phyloP scores from a whole-genome alignment of 768 basidiomycete species.

The Mycena olivaceomarginata region DNA sequence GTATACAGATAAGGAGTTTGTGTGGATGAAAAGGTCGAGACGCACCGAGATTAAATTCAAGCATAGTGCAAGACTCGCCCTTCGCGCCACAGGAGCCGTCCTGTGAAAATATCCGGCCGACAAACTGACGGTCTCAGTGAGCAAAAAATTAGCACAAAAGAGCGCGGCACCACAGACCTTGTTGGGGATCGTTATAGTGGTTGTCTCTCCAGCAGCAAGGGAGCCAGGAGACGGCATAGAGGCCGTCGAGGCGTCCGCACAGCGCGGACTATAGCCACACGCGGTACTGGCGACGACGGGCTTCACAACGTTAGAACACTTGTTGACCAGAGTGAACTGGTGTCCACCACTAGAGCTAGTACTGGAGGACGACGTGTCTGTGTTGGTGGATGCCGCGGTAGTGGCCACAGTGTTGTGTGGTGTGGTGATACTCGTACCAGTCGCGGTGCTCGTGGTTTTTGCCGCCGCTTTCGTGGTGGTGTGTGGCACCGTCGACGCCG shows the following conservation, averaged over 20 bases:
- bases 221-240: constrained; percentile 28
- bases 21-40: neutral
- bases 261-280: constrained; percentile 41
- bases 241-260: constrained; percentile 32
- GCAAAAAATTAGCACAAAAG: neutral
- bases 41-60: constrained; percentile 42
- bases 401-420: neutral
- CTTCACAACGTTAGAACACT: constrained; percentile 36
- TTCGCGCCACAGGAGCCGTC: constrained; percentile 28
- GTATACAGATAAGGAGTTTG: neutral
- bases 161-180: neutral
- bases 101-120: constrained; percentile 38
- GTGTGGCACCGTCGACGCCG: neutral
- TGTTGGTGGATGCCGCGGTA: neutral
- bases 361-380: constrained; percentile 11
- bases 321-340: constrained; percentile 36
- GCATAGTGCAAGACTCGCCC: constrained; percentile 40
- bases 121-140: constrained; percentile 23
- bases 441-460: constrained; percentile 6
- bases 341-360: constrained; percentile 31
- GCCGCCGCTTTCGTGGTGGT: neutral
- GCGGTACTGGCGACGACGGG: constrained; percentile 40
- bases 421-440: constrained; percentile 7
- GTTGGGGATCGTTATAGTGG: constrained; percentile 25
- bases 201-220: constrained; percentile 26